Conservation (phyloP, 1,139 yeast genomes). For the Diutina scorzettiae region DNA sequence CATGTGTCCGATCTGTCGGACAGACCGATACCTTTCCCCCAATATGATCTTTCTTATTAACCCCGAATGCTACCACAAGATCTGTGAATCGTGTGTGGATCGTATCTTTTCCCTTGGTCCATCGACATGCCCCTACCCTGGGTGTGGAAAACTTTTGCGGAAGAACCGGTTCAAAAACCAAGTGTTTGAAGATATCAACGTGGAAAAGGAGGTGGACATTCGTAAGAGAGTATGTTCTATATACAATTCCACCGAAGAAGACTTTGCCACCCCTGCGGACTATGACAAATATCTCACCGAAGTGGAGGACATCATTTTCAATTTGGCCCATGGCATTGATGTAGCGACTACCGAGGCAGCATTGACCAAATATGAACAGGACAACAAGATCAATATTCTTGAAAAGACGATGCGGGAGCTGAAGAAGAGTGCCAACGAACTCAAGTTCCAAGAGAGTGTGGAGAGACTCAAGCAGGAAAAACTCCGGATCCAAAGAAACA, state of each 20-base stretch:
- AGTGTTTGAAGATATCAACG: constrained; percentile 77
- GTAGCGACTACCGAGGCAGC: constrained; percentile 60
- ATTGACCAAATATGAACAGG: constrained; percentile 59
- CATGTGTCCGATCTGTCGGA: constrained; percentile 96
- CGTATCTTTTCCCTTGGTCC: constrained; percentile 91
- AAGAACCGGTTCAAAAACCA: constrained; percentile 87
- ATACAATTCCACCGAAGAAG: constrained; percentile 72
- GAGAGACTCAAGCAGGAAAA: constrained; percentile 40
- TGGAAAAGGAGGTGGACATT: constrained; percentile 87
- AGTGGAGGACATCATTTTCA: constrained; percentile 71
- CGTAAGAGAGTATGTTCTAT: constrained; percentile 67
- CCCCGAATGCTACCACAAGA: constrained; percentile 96
- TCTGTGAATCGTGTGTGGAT: constrained; percentile 94
- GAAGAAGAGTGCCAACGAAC: constrained; percentile 57
- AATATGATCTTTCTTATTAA: constrained; percentile 86
- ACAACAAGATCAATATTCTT: constrained; percentile 63
- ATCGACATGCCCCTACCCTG: constrained; percentile 91
- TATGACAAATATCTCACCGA: constrained; percentile 75
- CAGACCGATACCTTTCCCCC: constrained; percentile 88
- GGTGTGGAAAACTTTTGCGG: constrained; percentile 77
- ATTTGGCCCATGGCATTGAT: constrained; percentile 59
- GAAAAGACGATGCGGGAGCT: constrained; percentile 52
- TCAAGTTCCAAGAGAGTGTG: constrained; percentile 44
- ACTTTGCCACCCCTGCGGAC: constrained; percentile 45
- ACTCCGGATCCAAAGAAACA: constrained; percentile 51